Percentiles rank a stretch among this genome's conserved stretches.
phyloP scores from a whole-genome alignment of 2,329 filamentous ascomycete species.

The Golovinomyces cichoracearum region DNA sequence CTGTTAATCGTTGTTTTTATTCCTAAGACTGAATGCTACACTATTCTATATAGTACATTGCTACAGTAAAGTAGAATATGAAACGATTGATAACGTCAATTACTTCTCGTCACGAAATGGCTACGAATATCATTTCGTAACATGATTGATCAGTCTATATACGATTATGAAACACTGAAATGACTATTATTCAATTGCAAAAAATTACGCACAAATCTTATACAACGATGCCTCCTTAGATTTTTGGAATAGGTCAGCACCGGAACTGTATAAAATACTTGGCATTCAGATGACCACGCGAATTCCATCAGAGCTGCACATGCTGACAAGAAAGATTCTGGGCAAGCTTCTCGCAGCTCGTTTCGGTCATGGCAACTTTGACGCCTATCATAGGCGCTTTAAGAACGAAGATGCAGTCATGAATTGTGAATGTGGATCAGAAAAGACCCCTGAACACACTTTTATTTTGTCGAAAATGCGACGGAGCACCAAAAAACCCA shows the following conservation, averaged over 20 bases:
- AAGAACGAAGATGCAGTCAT: neutral
- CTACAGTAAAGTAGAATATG: too few relatives aligned
- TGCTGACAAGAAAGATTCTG: neutral
- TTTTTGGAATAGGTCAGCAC: neutral
- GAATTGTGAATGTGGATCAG: neutral
- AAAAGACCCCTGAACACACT: neutral
- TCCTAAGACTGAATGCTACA: too few relatives aligned
- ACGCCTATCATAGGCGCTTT: neutral
- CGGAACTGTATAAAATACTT: neutral
- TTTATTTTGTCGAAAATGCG: neutral
- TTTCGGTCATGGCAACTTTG: neutral
- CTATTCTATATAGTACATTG: too few relatives aligned
- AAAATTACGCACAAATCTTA: neutral
- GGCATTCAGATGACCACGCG: neutral
- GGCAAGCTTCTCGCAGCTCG: neutral
- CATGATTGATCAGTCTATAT: too few relatives aligned
- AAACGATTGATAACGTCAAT: too few relatives aligned
- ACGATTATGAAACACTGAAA: too few relatives aligned
- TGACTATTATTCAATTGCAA: too few relatives aligned
- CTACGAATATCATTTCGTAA: too few relatives aligned
- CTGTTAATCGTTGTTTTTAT: too few relatives aligned
- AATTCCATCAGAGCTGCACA: constrained; percentile 1
- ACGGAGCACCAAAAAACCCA: neutral
- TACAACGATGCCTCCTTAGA: neutral
- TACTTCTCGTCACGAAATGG: too few relatives aligned